phyloP scores from a whole-genome alignment of 2,329 filamentous ascomycete species.

The Cryphonectria parasitica region DNA sequence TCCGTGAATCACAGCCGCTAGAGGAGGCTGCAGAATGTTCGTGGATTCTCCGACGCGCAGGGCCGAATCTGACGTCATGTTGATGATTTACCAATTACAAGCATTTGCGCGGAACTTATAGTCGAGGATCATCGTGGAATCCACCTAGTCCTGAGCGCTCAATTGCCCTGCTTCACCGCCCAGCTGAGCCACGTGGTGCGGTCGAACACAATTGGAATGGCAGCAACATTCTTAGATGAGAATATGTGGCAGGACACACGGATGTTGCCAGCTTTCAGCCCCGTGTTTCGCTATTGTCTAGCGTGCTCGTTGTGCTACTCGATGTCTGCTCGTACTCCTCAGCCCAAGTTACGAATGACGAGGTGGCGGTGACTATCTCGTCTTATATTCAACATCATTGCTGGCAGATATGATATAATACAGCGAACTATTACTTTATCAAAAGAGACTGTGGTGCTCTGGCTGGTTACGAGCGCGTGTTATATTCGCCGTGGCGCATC shows the following conservation, averaged over 20 bases:
- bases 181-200: background rate
- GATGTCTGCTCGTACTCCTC: background rate
- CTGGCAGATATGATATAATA: background rate
- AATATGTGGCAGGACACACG: background rate
- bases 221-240: background rate
- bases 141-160: background rate
- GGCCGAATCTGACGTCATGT: background rate
- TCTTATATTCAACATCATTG: background rate
- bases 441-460: background rate
- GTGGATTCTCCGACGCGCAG: background rate
- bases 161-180: background rate
- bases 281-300: background rate
- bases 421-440: background rate
- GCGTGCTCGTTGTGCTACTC: background rate
- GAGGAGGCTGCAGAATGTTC: background rate
- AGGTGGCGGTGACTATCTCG: background rate
- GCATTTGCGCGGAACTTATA: background rate
- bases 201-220: background rate
- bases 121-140: background rate
- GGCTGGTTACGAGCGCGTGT: background rate
- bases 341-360: background rate
- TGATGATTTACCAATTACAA: background rate
- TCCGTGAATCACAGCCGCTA: background rate
- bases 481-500: background rate
- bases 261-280: background rate